Conservation (phyloP, 2,329 filamentous ascomycete genomes). For the Tothia fuscella region DNA sequence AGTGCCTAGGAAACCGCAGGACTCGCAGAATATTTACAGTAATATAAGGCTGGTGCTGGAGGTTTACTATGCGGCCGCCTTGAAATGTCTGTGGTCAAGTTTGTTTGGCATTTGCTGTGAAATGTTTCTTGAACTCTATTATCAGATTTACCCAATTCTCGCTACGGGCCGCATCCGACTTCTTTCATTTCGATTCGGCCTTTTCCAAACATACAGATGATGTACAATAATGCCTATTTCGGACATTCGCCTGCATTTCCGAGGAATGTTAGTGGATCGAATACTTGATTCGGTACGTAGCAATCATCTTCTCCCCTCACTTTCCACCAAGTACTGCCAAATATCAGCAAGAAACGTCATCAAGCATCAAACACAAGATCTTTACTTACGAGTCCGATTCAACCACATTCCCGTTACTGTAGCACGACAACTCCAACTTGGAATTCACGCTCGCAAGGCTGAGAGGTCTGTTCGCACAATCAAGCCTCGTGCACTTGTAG, state of each 20-base stretch:
- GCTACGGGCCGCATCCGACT: too few species aligned
- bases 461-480: neutral
- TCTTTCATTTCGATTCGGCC: too few species aligned
- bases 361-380: neutral
- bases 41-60: too few species aligned
- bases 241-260: constrained; percentile 1
- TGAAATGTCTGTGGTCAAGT: too few species aligned
- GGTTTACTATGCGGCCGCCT: too few species aligned
- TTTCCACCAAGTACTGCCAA: neutral
- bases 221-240: too few species aligned
- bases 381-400: neutral
- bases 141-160: too few species aligned
- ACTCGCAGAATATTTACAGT: too few species aligned
- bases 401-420: neutral
- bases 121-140: too few species aligned
- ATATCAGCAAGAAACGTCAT: neutral
- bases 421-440: neutral
- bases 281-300: neutral
- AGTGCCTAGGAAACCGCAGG: too few species aligned
- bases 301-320: neutral
- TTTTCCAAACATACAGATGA: too few species aligned
- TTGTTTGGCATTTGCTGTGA: too few species aligned
- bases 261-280: neutral
- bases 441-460: neutral
- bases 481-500: neutral